phyloP scores from a whole-genome alignment of 2,329 filamentous ascomycete species.

The Huntiella abstrusa region DNA sequence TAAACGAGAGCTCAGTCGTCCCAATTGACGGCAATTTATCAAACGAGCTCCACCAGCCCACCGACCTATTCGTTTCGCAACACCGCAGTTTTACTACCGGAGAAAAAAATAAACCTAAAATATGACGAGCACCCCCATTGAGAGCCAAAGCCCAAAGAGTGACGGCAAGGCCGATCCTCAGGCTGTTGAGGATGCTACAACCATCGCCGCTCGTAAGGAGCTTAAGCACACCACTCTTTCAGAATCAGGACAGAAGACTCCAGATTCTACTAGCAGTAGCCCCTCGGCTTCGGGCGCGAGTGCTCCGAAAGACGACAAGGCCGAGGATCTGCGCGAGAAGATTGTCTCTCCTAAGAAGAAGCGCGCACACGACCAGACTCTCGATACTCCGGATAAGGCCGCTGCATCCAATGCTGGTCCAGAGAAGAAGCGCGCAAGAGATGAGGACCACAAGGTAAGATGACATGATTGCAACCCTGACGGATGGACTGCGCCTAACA shows the following conservation, averaged over 20 bases:
- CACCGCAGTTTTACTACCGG: too few species aligned
- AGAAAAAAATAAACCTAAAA: background rate
- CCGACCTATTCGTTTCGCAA: background rate
- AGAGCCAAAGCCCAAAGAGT: constrained; percentile 20
- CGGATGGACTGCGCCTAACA: background rate
- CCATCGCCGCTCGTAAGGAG: constrained; percentile 43
- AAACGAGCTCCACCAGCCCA: background rate
- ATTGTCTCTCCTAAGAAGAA: constrained; percentile 48
- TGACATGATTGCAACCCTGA: background rate
- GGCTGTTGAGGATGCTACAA: constrained; percentile 38
- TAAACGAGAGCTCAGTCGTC: background rate
- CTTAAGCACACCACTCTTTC: constrained; percentile 46
- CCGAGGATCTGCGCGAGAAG: constrained; percentile 25
- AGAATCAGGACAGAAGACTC: constrained; percentile 17
- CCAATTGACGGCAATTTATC: background rate
- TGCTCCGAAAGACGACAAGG: constrained; percentile 19
- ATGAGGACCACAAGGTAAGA: constrained; percentile 24
- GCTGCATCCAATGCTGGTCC: constrained; percentile 28
- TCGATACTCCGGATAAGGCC: constrained; percentile 24
- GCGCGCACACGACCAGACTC: constrained; percentile 39
- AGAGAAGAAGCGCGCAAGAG: constrained; percentile 46
- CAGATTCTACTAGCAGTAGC: constrained; percentile 15
- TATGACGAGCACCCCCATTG: constrained; percentile 28
- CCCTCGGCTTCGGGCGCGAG: constrained; percentile 20
- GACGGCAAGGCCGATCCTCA: constrained; percentile 14